These are phyloP conservation scores for Blepharisma japonicum DNA, from an alignment of 73 alveolate species.

Conservation along the genomic window DNA sequence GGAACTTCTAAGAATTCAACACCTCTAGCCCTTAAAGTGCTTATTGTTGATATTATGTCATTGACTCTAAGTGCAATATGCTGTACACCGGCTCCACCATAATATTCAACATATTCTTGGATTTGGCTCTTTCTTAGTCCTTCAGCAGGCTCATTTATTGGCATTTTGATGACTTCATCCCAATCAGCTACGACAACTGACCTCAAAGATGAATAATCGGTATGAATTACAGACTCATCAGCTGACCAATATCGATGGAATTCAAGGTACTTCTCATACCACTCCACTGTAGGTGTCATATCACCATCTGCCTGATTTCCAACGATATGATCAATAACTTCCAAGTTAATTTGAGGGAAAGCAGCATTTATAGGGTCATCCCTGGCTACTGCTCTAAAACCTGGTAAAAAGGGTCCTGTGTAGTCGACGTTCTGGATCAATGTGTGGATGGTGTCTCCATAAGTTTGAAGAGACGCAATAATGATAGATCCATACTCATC, in stretches of 20 bases:
- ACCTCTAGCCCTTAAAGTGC: slow-evolving; percentile 74
- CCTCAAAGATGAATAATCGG: slow-evolving; percentile 79
- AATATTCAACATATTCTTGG: slow-evolving; percentile 86
- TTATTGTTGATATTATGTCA: slow-evolving; percentile 61
- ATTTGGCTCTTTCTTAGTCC: slow-evolving; percentile 82
- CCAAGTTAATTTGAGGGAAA: slow-evolving; percentile 47
- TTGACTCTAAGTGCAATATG: slow-evolving; percentile 73
- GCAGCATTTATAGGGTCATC: slow-evolving; percentile 62
- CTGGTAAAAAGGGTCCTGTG: slow-evolving; percentile 86
- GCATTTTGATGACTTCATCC: slow-evolving; percentile 85
- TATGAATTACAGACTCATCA: slow-evolving; percentile 81
- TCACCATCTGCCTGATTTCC: slow-evolving; percentile 85
- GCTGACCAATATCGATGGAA: slow-evolving; percentile 90
- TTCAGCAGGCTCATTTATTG: slow-evolving; percentile 86
- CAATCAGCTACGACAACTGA: slow-evolving; percentile 83
- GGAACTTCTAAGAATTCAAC: slow-evolving; percentile 82
- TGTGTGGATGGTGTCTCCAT: slow-evolving; percentile 85
- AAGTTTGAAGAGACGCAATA: slow-evolving; percentile 76
- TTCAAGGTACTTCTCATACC: slow-evolving; percentile 87
- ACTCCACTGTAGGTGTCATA: slow-evolving; percentile 73
- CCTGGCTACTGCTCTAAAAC: slow-evolving; percentile 54
- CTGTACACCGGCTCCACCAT: slow-evolving; percentile 75
- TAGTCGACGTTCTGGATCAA: slow-evolving; percentile 76
- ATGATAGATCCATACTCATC: slow-evolving; percentile 77
- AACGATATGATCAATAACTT: slow-evolving; percentile 72